These are phyloP conservation scores for Wickerhamiella parazyma DNA, from an alignment of 805 yeast species.

Conservation along the genomic window DNA sequence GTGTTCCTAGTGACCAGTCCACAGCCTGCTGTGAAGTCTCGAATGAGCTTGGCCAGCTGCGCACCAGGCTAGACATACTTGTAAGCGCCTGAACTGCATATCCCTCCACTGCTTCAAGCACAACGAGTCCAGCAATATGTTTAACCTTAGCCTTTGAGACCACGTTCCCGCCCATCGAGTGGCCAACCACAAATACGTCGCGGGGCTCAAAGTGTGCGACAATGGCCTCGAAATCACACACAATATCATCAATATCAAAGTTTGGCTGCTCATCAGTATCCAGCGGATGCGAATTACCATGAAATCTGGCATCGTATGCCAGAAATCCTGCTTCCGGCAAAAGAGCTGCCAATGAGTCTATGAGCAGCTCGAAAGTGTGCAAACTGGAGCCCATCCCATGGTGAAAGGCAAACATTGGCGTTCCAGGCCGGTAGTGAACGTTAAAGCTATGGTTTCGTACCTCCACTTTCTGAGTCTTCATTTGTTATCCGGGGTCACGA, in stretches of 20 bases:
- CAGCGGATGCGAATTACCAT: conserved; percentile 40
- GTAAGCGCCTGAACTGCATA: conserved; percentile 61
- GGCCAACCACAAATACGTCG: conserved; percentile 58
- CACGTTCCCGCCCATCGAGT: conserved; percentile 86
- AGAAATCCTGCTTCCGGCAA: conserved; percentile 46
- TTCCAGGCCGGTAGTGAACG: conserved; percentile 40
- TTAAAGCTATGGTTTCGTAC: conserved; percentile 8
- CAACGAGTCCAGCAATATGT: conserved; percentile 40
- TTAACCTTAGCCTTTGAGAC: conserved; percentile 38
- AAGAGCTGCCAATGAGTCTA: conserved; percentile 23
- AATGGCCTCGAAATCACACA: conserved; percentile 43
- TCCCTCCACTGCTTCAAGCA: conserved; percentile 90
- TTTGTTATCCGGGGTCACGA: conserved; percentile 58
- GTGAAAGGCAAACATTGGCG: conserved; percentile 57
- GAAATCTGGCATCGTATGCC: conserved; percentile 74
- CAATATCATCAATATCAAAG: conserved; percentile 38
- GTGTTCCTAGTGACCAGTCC: conserved; percentile 44
- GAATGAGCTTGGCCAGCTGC: conserved; percentile 52
- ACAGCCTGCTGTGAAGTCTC: conserved; percentile 43
- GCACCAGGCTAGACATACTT: conserved; percentile 54
- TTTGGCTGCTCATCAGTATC: conserved; percentile 22
- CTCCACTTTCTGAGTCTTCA: conserved; percentile 32
- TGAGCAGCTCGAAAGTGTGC: conserved; percentile 54
- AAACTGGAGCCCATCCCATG: conserved; percentile 96
- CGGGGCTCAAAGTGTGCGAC: conserved; percentile 22